Evolutionary conservation across 108 stramenopile genomes (phyloP).

Genomic region (Ochromonas danica): DNA sequence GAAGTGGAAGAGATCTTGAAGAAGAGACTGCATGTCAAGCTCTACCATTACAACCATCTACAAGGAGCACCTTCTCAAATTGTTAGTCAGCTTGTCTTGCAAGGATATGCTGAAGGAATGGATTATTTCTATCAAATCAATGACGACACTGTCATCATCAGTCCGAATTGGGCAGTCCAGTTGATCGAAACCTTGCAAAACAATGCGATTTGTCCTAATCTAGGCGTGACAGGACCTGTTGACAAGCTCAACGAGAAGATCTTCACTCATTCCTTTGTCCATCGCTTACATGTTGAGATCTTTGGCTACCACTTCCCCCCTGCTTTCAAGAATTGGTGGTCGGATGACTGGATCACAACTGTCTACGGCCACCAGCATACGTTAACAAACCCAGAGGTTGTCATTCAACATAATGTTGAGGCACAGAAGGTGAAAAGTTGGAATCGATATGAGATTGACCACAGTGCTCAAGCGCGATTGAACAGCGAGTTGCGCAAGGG

Average conservation of each 20-base stretch:
- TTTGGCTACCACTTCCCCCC: slow-evolving; percentile 61
- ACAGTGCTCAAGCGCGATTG: slow-evolving; percentile 32
- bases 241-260: slow-evolving; percentile 51
- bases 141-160: slow-evolving; percentile 54
- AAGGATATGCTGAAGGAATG: slow-evolving; percentile 53
- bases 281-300: slow-evolving; percentile 60
- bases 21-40: neutral
- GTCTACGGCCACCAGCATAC: slow-evolving; percentile 58
- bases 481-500: slow-evolving; percentile 36
- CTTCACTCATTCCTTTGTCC: slow-evolving; percentile 62
- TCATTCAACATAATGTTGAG: slow-evolving; percentile 47
- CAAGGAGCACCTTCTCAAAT: slow-evolving; percentile 45
- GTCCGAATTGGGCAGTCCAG: slow-evolving; percentile 41
- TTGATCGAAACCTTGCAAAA: slow-evolving; percentile 35
- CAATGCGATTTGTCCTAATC: slow-evolving; percentile 20
- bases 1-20: neutral
- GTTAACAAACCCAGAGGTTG: slow-evolving; percentile 35
- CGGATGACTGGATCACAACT: slow-evolving; percentile 65
- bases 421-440: slow-evolving; percentile 37
- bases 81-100: slow-evolving; percentile 55
- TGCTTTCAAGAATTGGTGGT: slow-evolving; percentile 60
- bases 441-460: slow-evolving; percentile 45
- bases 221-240: slow-evolving; percentile 64
- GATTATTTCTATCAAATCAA: slow-evolving; percentile 61
- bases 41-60: slow-evolving; percentile 37